Percentiles rank a stretch among this genome's conserved stretches.
Evolutionary conservation across 805 yeast genomes (phyloP).

Genomic region (Teunomyces cretensis): DNA sequence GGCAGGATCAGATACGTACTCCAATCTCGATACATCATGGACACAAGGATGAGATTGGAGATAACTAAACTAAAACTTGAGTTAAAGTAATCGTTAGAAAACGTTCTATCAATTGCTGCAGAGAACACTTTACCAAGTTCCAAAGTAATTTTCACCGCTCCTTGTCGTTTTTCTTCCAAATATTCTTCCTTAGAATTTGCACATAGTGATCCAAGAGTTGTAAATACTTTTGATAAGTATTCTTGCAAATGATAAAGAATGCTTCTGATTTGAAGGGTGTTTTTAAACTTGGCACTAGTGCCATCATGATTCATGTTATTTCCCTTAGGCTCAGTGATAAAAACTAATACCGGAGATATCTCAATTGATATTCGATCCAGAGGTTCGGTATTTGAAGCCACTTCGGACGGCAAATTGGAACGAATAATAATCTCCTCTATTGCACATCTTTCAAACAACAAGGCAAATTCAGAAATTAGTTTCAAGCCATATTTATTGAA

Average conservation of each 20-base stretch:
- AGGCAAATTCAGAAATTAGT: slow-evolving; percentile 29
- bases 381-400: slow-evolving; percentile 44
- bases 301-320: slow-evolving; percentile 37
- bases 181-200: slow-evolving; percentile 50
- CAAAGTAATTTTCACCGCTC: slow-evolving; percentile 42
- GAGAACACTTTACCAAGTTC: slow-evolving; percentile 28
- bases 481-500: slow-evolving; percentile 43
- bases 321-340: slow-evolving; percentile 41
- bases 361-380: slow-evolving; percentile 25
- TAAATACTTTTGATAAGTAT: slow-evolving; percentile 39
- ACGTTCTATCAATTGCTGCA: slow-evolving; percentile 19
- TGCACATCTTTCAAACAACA: slow-evolving; percentile 48
- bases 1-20: slow-evolving; percentile 30
- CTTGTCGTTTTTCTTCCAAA: slow-evolving; percentile 27
- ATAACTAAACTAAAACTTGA: slow-evolving; percentile 34
- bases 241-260: slow-evolving; percentile 50
- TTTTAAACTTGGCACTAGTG: slow-evolving; percentile 60
- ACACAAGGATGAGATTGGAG: slow-evolving; percentile 32
- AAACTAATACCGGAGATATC: slow-evolving; percentile 43
- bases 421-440: slow-evolving; percentile 60
- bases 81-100: slow-evolving; percentile 15
- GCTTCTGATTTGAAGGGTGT: slow-evolving; percentile 55
- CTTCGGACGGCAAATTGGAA: slow-evolving; percentile 44
- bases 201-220: slow-evolving; percentile 44
- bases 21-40: slow-evolving; percentile 26